phyloP scores from a whole-genome alignment of 1,284 basidiomycete genomes.

The Macrocystidia cucumis region DNA sequence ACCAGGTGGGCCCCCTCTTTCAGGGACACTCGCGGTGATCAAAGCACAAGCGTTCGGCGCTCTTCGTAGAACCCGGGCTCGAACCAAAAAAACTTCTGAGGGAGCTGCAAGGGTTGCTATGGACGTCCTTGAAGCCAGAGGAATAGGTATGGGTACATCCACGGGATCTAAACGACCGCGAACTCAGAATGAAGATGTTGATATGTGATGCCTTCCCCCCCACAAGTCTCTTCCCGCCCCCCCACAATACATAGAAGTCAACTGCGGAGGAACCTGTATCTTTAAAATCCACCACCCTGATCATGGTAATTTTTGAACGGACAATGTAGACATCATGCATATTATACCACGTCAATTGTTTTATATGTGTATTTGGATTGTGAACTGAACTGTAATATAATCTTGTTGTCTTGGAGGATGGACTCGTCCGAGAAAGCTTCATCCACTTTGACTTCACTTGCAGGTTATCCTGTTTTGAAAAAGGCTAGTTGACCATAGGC shows the following conservation, averaged over 20 bases:
- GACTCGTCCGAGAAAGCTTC: too few relatives aligned
- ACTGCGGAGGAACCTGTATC: constrained; percentile 25
- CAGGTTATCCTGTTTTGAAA: too few relatives aligned
- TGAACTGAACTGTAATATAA: constrained; percentile 16
- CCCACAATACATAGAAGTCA: constrained; percentile 12
- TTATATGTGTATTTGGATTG: constrained; percentile 21
- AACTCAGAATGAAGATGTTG: constrained; percentile 46
- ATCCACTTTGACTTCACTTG: too few relatives aligned
- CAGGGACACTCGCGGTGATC: constrained; percentile 77
- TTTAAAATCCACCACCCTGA: constrained; percentile 16
- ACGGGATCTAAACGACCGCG: constrained; percentile 50
- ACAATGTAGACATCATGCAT: constrained; percentile 17
- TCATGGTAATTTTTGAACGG: constrained; percentile 13
- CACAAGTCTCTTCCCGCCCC: constrained; percentile 11
- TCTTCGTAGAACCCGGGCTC: constrained; percentile 64
- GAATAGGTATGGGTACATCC: constrained; percentile 53
- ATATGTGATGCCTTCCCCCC: too few relatives aligned
- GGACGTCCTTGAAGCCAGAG: constrained; percentile 69
- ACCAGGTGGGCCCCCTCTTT: constrained; percentile 54
- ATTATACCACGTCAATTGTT: constrained; percentile 23
- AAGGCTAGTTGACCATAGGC: constrained; percentile 50
- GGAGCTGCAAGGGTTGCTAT: constrained; percentile 69
- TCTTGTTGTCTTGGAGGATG: constrained; percentile 10
- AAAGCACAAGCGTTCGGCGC: constrained; percentile 83
- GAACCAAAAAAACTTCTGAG: constrained; percentile 64